Conservation (phyloP, 305 asterid genomes). For the Ajuga reptans region DNA sequence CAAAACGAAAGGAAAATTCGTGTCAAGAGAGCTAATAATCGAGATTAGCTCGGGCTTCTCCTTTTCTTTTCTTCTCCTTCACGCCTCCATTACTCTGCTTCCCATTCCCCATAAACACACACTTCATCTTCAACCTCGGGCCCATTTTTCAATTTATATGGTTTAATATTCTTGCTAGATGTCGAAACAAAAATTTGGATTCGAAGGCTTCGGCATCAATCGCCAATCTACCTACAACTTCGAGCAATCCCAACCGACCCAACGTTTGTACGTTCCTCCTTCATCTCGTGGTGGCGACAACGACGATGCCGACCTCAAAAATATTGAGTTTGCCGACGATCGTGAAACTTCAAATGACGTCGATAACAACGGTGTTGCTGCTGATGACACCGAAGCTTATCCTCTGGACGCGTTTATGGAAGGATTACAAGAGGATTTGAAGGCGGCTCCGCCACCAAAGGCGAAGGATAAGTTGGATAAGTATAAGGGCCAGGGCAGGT, state of each 20-base stretch:
- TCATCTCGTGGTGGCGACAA: conserved; percentile 58
- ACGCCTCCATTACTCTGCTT: no score
- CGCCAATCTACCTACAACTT: conserved; percentile 78
- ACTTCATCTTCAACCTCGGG: no score
- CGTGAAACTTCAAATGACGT: conserved; percentile 29
- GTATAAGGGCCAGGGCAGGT: no score
- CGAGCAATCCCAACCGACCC: conserved; percentile 71
- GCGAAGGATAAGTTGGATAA: conserved; percentile 68
- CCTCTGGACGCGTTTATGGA: conserved; percentile 97
- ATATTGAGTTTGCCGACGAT: conserved; percentile 55
- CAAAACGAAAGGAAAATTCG: no score
- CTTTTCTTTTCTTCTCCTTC: no score
- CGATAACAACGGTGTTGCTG: conserved; percentile 9
- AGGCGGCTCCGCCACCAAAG: conserved; percentile 73
- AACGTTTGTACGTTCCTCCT: conserved; percentile 69
- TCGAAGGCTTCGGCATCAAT: conserved; percentile 83
- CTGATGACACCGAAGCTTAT: conserved; percentile 63
- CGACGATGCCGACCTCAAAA: conserved; percentile 65
- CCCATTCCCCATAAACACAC: no score
- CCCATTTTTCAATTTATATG: no score
- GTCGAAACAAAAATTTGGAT: conserved; percentile 90
- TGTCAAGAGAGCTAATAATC: no score
- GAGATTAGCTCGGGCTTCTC: no score
- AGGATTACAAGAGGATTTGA: conserved; percentile 83
- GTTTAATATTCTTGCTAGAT: conserved; percentile 34